Evolutionary conservation across 352 stramenopile genomes (phyloP).

Genomic region (Globisporangium radiosum): DNA sequence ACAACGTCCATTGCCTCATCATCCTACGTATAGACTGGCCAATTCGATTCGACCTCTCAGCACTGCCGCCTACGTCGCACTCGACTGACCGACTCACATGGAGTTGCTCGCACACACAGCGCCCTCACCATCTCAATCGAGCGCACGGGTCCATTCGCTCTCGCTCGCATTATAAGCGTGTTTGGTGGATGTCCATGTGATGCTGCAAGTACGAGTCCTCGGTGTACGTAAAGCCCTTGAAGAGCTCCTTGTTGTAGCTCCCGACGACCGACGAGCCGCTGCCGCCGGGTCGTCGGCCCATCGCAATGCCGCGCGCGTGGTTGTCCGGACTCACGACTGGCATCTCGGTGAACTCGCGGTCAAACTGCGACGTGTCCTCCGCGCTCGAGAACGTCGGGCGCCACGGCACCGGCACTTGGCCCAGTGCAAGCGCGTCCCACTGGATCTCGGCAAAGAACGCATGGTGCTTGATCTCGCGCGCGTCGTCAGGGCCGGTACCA

Average conservation of each 20-base stretch:
- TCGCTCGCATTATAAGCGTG: conserved; percentile 26
- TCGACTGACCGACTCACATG: background rate
- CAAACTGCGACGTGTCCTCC: conserved; percentile 97
- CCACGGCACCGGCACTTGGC: conserved; percentile 86
- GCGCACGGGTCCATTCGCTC: background rate
- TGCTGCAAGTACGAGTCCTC: conserved; percentile 70
- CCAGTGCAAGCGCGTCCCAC: conserved; percentile 53
- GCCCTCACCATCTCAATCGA: background rate
- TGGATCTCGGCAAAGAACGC: conserved; percentile 78
- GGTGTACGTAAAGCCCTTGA: conserved; percentile 84
- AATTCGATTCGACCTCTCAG: no score
- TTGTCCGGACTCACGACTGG: conserved; percentile 91
- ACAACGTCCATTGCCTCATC: background rate
- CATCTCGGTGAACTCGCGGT: conserved; percentile 96
- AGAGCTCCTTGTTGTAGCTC: conserved; percentile 60
- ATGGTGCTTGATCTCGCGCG: conserved; percentile 78
- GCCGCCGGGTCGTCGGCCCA: conserved; percentile 36
- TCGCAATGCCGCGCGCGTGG: conserved; percentile 50
- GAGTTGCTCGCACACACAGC: background rate
- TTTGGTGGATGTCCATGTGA: conserved; percentile 22
- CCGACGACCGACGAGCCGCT: conserved; percentile 32
- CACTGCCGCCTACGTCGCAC: background rate
- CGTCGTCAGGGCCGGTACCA: conserved; percentile 83
- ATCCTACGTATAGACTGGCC: no score
- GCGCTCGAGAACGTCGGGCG: conserved; percentile 88